phyloP scores from a whole-genome alignment of 257 asterid genomes.

The Nicotiana sylvestris region DNA sequence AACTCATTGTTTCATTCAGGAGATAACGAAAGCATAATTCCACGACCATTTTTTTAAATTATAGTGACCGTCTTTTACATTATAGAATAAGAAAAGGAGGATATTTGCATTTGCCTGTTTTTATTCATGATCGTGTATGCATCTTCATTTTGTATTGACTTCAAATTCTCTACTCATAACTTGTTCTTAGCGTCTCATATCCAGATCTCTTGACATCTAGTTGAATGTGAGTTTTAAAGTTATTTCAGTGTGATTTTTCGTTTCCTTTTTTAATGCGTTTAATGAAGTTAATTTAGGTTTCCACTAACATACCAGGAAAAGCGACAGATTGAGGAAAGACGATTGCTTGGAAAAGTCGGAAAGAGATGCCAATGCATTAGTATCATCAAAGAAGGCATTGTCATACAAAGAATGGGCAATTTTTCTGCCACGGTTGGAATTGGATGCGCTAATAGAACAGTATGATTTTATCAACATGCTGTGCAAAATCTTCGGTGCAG shows the following conservation, averaged over 20 bases:
- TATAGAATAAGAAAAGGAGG: not conserved
- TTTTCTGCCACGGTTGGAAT: not conserved
- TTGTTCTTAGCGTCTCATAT: not conserved
- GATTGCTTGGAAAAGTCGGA: not conserved
- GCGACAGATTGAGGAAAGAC: not conserved
- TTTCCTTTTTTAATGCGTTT: not conserved
- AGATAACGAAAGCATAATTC: not conserved
- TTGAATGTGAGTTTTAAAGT: not conserved
- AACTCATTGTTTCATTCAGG: no score
- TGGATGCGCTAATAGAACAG: not conserved
- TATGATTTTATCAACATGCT: not conserved
- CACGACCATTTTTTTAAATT: not conserved
- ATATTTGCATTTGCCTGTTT: not conserved
- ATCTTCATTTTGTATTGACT: not conserved
- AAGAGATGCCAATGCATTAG: conserved; percentile 5
- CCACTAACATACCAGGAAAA: not conserved
- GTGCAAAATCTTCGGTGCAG: not conserved
- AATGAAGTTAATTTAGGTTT: not conserved
- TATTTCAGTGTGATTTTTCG: not conserved
- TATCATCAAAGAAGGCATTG: not conserved
- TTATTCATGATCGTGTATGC: not conserved
- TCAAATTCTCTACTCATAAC: not conserved
- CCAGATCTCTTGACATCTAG: not conserved
- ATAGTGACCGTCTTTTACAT: not conserved
- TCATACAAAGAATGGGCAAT: conserved; percentile 16